Evolutionary conservation across 768 basidiomycete species (phyloP).

Genomic region (Leucosporidium creatinivorum): DNA sequence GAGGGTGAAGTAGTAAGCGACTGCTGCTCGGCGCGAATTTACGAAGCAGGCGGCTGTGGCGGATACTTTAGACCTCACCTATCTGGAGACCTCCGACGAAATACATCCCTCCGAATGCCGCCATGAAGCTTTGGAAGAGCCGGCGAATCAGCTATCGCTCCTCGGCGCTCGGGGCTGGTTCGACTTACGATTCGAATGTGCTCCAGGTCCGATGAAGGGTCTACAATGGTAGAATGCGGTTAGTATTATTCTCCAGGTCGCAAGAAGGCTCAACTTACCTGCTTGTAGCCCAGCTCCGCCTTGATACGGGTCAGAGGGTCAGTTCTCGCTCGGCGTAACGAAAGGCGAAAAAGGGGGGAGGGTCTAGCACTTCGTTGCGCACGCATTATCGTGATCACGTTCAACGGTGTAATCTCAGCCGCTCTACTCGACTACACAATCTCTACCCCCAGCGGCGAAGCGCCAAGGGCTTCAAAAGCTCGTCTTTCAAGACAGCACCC

Average conservation of each 20-base stretch:
- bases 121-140: conserved; percentile 56
- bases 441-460: not conserved
- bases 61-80: too few relatives aligned
- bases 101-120: conserved; percentile 77
- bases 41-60: too few relatives aligned
- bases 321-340: not conserved
- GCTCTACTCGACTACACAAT: conserved; percentile 6
- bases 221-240: conserved; percentile 43
- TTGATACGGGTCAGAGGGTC: conserved; percentile 26
- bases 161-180: too few relatives aligned
- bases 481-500: too few relatives aligned
- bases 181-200: conserved; percentile 50
- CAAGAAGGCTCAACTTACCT: conserved; percentile 10
- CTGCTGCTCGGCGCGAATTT: too few relatives aligned
- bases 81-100: conserved; percentile 70
- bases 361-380: conserved; percentile 55
- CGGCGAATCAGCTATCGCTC: too few relatives aligned
- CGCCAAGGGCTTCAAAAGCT: too few relatives aligned
- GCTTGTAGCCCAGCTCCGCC: conserved; percentile 43
- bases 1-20: too few relatives aligned
- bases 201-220: conserved; percentile 81
- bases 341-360: too few relatives aligned
- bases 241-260: conserved; percentile 10
- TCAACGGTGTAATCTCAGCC: conserved; percentile 91
- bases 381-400: conserved; percentile 96